Conservation (phyloP, 2,329 filamentous ascomycete genomes). For the Hymenoscyphus salicellus region DNA sequence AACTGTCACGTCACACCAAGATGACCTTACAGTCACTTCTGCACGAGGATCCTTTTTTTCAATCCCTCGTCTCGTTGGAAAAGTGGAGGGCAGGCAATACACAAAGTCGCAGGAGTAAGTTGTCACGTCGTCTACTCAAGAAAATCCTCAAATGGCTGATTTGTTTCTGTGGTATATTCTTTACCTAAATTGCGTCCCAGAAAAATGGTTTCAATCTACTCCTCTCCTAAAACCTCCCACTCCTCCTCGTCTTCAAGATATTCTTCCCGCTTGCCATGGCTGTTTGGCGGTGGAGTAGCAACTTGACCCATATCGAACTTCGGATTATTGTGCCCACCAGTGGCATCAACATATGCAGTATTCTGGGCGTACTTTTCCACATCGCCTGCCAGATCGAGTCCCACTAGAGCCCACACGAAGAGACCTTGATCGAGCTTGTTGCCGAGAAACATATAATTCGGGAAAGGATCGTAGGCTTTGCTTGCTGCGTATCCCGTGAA, state of each 20-base stretch:
- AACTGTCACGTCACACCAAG: no score
- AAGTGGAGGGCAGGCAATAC: neutral
- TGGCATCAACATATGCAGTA: slow-evolving; percentile 18
- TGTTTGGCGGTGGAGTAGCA: slow-evolving; percentile 16
- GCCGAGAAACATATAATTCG: slow-evolving; percentile 58
- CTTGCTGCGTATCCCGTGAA: slow-evolving; percentile 31
- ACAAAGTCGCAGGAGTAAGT: neutral
- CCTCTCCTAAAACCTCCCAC: slow-evolving; percentile 7
- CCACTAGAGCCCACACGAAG: slow-evolving; percentile 54
- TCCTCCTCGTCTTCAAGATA: slow-evolving; percentile 5
- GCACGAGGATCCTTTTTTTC: neutral
- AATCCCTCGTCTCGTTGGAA: no score
- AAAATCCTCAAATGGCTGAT: neutral
- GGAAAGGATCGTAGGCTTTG: slow-evolving; percentile 49
- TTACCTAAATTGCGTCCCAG: neutral
- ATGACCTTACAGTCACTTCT: neutral
- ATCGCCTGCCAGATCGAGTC: slow-evolving; percentile 20
- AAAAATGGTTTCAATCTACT: neutral
- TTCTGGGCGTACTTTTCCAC: slow-evolving; percentile 18
- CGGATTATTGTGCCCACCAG: slow-evolving; percentile 25
- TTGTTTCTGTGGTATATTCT: neutral
- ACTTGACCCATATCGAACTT: slow-evolving; percentile 20
- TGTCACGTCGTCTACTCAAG: neutral
- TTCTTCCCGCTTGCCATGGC: slow-evolving; percentile 12
- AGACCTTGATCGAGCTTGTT: slow-evolving; percentile 51